phyloP scores from a whole-genome alignment of 208 protist species.

The Borovskyia barvae region DNA sequence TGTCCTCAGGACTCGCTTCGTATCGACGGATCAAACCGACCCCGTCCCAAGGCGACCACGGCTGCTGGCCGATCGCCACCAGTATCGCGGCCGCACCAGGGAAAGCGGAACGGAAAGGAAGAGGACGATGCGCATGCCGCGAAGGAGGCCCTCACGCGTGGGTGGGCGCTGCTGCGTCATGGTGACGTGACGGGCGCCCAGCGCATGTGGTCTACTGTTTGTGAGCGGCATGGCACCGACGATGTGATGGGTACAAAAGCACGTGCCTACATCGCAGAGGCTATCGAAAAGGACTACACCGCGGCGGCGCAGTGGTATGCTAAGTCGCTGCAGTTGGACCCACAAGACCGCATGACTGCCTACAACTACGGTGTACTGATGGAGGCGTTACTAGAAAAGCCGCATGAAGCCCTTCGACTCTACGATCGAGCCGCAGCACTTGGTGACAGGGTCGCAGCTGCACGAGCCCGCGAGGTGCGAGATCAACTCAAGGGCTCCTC shows the following conservation, averaged over 20 bases:
- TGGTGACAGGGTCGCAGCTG: constrained; percentile 45
- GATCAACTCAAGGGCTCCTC: constrained; percentile 1
- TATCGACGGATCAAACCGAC: too few species aligned
- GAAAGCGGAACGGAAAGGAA: neutral
- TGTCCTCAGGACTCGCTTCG: too few species aligned
- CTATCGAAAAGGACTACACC: constrained; percentile 70
- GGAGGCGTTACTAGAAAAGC: constrained; percentile 55
- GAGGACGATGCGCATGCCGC: constrained; percentile 3
- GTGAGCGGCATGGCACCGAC: constrained; percentile 22
- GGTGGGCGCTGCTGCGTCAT: constrained; percentile 56
- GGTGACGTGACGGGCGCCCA: constrained; percentile 52
- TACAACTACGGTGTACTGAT: constrained; percentile 85
- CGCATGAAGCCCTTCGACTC: constrained; percentile 38
- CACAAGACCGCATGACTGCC: constrained; percentile 68
- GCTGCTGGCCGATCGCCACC: too few species aligned
- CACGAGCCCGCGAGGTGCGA: constrained; percentile 56
- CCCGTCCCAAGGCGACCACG: too few species aligned
- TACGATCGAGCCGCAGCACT: constrained; percentile 58
- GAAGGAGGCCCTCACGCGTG: constrained; percentile 45
- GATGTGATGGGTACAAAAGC: constrained; percentile 57
- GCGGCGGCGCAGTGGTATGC: constrained; percentile 59
- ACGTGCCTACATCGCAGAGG: constrained; percentile 64
- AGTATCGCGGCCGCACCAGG: neutral
- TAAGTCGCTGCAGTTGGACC: constrained; percentile 49
- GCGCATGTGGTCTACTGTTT: constrained; percentile 45